Evolutionary conservation across 805 yeast species (phyloP), one percentile per base, ranked within the genome.

Genomic region (Wickerhamiella lipophila): DNA sequence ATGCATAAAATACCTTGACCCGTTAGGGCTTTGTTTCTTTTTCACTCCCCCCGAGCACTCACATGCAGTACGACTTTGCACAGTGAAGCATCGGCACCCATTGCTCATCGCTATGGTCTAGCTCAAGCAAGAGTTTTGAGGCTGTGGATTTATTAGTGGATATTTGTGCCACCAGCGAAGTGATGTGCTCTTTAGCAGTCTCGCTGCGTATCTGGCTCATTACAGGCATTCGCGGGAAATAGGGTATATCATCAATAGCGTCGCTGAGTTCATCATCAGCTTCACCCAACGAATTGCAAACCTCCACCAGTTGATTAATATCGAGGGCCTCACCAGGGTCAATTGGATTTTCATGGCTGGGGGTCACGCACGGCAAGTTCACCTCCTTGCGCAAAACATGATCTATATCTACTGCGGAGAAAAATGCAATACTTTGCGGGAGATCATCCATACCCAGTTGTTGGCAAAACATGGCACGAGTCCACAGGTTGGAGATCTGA

Each of bases 381-480:
- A 89, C 97, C 57, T 94, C 98, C 59, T 92, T 92, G 56, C 99
- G 71, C 56, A 94, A 66, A 3, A 89, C 83, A 52, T 73, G 76
- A 60, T 92, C 99, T 48, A 94, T 75, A 60, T 92, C 99, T 35
- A 92, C 87, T 34, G 86, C 87, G 1, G 95, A 84, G 62, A 92
- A 92, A 61, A 92, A 92, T 0, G 98, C 97, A 66, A 95, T 85
- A 11, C 88, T 80, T 58, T 88, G 95, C 0, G 99, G 99, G 34
- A 92, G 71, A 55, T 88, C 94, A 32, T 76, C 72, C 52, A 92
- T 81, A 0, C 96, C 96, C 60, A 89, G 65, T 59, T 87, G 94
- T 60, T 88, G 94, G 56, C 94, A 83, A 58, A 92, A 92, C 77
- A 92, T 81, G 0, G 94, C 94, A 52, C 99, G 71, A 0, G 97